Evolutionary conservation across 495 filamentous ascomycete genomes (phyloP).

Genomic region (Penicillium flavigenum): DNA sequence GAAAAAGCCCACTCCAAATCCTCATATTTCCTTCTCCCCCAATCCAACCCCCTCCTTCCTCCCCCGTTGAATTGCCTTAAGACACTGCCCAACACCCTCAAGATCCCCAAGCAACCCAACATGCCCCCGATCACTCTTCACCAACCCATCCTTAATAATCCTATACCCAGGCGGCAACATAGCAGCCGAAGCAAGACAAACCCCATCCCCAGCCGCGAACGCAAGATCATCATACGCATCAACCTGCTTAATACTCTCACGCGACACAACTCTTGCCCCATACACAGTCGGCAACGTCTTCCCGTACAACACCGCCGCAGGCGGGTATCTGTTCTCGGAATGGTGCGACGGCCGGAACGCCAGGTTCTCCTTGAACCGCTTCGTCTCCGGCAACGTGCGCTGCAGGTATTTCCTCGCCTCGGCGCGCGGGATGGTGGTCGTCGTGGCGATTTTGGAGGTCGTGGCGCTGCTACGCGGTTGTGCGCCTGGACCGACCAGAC

Average conservation of each 20-base stretch:
- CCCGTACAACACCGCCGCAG: constrained; percentile 80
- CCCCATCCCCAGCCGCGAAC: constrained; percentile 86
- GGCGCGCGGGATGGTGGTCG: constrained; percentile 48
- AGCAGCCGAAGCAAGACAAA: constrained; percentile 79
- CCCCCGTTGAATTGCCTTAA: constrained; percentile 64
- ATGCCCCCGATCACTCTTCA: constrained; percentile 82
- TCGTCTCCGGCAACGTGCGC: constrained; percentile 69
- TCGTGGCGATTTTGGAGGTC: constrained; percentile 38
- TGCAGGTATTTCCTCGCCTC: constrained; percentile 69
- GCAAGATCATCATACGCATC: constrained; percentile 87
- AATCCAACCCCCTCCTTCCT: constrained; percentile 70
- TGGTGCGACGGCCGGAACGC: constrained; percentile 58
- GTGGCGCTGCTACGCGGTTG: constrained; percentile 31
- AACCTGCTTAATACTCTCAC: constrained; percentile 65
- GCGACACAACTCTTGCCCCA: constrained; percentile 66
- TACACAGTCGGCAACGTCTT: constrained; percentile 84
- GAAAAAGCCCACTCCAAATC: neutral
- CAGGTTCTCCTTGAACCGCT: constrained; percentile 72
- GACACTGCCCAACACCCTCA: constrained; percentile 72
- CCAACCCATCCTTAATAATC: constrained; percentile 64
- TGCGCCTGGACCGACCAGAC: constrained; percentile 36
- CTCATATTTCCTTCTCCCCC: constrained; percentile 29
- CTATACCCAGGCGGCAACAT: constrained; percentile 84
- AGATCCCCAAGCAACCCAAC: constrained; percentile 83
- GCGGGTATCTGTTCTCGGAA: constrained; percentile 71